Evolutionary conservation across 805 yeast genomes (phyloP).

Genomic region (Dipodascus geniculatus): DNA sequence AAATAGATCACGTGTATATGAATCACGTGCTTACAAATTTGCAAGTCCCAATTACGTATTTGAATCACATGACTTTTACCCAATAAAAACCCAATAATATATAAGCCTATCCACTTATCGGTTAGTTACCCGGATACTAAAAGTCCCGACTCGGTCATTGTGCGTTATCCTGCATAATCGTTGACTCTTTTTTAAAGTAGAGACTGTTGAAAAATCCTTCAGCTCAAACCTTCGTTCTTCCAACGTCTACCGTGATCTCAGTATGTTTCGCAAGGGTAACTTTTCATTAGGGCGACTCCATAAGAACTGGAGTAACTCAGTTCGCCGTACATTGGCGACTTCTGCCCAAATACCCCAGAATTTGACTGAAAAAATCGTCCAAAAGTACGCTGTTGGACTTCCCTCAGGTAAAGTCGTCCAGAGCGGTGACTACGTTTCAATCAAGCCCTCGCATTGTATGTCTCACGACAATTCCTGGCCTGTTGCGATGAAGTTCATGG

Average conservation of each 20-base stretch:
- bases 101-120: not conserved
- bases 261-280: not conserved
- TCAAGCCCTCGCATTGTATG: slow-evolving; percentile 95
- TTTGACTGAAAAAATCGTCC: slow-evolving; percentile 91
- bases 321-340: slow-evolving; percentile 1
- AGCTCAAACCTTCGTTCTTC: no score
- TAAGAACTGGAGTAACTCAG: not conserved
- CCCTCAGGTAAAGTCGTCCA: slow-evolving; percentile 65
- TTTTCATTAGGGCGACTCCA: not conserved
- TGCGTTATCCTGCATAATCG: not conserved
- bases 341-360: slow-evolving; percentile 40
- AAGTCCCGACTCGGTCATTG: not conserved
- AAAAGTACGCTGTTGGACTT: slow-evolving; percentile 79
- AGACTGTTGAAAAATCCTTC: no score
- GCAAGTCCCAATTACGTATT: no score
- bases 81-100: not conserved
- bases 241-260: no score
- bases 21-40: no score
- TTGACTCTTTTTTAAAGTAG: not conserved
- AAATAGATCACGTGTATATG: no score
- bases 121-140: not conserved
- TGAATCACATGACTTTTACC: no score
- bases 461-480: slow-evolving; percentile 99
- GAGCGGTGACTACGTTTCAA: slow-evolving; percentile 91
- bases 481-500: slow-evolving; percentile 91